phyloP scores from a whole-genome alignment of 169 alveolate genomes.

The Plasmodium gonderi region DNA sequence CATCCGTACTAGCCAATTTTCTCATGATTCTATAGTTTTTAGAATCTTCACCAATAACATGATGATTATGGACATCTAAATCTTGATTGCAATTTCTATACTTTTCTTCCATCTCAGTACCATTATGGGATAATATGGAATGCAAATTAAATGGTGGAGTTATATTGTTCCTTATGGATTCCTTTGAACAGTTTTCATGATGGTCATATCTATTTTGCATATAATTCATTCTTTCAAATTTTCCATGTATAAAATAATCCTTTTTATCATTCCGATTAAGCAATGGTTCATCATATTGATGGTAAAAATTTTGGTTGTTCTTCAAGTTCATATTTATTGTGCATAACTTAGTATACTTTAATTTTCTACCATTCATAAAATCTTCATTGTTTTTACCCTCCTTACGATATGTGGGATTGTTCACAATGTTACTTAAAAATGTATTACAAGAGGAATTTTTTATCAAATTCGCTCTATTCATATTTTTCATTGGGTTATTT shows the following conservation, averaged over 20 bases:
- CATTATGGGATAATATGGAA: constrained; percentile 13
- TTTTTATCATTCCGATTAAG: background rate
- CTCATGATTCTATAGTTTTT: background rate
- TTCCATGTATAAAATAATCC: background rate
- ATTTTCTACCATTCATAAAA: background rate
- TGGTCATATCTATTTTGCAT: background rate
- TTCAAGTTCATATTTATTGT: background rate
- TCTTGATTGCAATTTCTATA: background rate
- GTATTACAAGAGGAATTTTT: background rate
- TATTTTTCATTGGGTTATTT: background rate
- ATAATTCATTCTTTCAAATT: background rate
- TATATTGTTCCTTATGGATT: background rate
- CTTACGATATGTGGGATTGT: background rate
- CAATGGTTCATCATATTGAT: background rate
- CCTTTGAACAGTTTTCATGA: background rate
- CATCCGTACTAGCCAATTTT: background rate
- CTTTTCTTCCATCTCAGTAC: background rate
- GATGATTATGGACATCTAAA: background rate
- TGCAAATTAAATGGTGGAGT: background rate
- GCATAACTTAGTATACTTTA: constrained; percentile 12
- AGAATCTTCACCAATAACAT: background rate
- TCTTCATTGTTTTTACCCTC: background rate
- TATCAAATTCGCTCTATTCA: constrained; percentile 21
- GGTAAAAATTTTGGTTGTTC: background rate
- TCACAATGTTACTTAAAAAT: background rate